Conservation (phyloP, 1,284 basidiomycete species). For the Peniophora sp. region DNA sequence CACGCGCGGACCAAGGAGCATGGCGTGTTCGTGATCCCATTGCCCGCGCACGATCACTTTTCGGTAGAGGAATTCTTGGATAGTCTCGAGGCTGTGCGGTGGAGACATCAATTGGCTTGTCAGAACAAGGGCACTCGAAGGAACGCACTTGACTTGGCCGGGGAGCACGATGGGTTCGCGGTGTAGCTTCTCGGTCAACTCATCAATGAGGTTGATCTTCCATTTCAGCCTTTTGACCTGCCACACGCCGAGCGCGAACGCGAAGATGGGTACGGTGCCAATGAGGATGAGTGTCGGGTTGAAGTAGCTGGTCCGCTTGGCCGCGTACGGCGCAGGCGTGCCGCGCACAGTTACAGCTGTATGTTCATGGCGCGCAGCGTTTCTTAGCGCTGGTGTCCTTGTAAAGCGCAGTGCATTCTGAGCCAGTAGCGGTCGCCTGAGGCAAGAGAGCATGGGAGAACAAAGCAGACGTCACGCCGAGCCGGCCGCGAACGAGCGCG, state of each 20-base stretch:
- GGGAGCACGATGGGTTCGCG: slow-evolving; percentile 78
- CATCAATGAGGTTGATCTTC: slow-evolving; percentile 93
- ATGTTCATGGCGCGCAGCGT: too few species aligned
- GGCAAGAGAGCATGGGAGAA: too few species aligned
- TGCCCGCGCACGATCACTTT: slow-evolving; percentile 74
- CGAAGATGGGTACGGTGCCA: slow-evolving; percentile 84
- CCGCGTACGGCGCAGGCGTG: slow-evolving; percentile 30
- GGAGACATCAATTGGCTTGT: neutral
- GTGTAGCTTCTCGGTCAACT: slow-evolving; percentile 87
- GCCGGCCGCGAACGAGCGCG: too few species aligned
- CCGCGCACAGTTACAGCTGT: too few species aligned
- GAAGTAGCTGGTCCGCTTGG: slow-evolving; percentile 49
- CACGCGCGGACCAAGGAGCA: slow-evolving; percentile 83
- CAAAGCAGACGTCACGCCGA: too few species aligned
- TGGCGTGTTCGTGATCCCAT: slow-evolving; percentile 71
- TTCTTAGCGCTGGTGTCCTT: too few species aligned
- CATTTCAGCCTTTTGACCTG: slow-evolving; percentile 88
- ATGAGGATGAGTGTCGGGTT: slow-evolving; percentile 74
- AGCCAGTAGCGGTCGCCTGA: too few species aligned
- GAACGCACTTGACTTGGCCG: slow-evolving; percentile 76
- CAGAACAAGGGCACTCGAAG: slow-evolving; percentile 7
- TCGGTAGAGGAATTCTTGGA: slow-evolving; percentile 84
- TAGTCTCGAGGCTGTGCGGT: slow-evolving; percentile 42
- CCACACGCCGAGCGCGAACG: slow-evolving; percentile 92
- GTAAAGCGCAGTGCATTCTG: too few species aligned